phyloP scores from a whole-genome alignment of 2,329 filamentous ascomycete species.

The Ophiosphaerella narmari region DNA sequence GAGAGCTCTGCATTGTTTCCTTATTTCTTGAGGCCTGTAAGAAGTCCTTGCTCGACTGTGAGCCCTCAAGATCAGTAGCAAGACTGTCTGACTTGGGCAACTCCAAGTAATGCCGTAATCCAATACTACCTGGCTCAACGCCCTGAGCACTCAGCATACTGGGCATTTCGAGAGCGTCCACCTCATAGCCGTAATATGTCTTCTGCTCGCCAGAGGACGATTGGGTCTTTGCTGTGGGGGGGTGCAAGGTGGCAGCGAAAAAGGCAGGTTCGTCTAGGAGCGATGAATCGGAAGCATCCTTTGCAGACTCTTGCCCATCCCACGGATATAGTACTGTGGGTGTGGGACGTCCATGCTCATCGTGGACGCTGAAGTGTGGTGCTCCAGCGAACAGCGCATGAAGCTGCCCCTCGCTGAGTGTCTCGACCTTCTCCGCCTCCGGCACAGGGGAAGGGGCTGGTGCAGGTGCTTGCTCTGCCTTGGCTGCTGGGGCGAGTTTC shows the following conservation, averaged over 20 bases:
- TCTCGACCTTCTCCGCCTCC: conserved; percentile 20
- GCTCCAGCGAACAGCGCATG: conserved; percentile 77
- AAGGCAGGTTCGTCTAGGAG: conserved; percentile 43
- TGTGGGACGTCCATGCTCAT: conserved; percentile 63
- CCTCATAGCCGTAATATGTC: conserved; percentile 34
- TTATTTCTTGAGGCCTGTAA: conserved; percentile 49
- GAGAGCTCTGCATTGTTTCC: conserved; percentile 45
- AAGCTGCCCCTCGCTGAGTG: conserved; percentile 58
- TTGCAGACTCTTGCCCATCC: conserved; percentile 63
- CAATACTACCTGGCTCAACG: conserved; percentile 71
- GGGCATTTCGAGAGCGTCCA: conserved; percentile 59
- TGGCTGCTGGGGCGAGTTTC: conserved; percentile 9
- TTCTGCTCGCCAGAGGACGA: conserved; percentile 17
- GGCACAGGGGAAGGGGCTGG: conserved; percentile 13
- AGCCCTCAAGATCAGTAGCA: conserved; percentile 59
- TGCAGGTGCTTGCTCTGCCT: conserved; percentile 11
- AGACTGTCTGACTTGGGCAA: conserved; percentile 67
- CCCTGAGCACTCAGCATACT: conserved; percentile 76
- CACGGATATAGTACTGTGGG: conserved; percentile 71
- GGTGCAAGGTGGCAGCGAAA: conserved; percentile 38
- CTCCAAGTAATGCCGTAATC: conserved; percentile 71
- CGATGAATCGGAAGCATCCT: conserved; percentile 63
- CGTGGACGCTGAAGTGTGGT: conserved; percentile 70
- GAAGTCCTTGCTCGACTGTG: conserved; percentile 35
- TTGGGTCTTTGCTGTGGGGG: conserved; percentile 18